Evolutionary conservation across 2,329 filamentous ascomycete genomes (phyloP), one percentile per base, ranked within the genome.

Genomic region (Tolypocladium sp.): DNA sequence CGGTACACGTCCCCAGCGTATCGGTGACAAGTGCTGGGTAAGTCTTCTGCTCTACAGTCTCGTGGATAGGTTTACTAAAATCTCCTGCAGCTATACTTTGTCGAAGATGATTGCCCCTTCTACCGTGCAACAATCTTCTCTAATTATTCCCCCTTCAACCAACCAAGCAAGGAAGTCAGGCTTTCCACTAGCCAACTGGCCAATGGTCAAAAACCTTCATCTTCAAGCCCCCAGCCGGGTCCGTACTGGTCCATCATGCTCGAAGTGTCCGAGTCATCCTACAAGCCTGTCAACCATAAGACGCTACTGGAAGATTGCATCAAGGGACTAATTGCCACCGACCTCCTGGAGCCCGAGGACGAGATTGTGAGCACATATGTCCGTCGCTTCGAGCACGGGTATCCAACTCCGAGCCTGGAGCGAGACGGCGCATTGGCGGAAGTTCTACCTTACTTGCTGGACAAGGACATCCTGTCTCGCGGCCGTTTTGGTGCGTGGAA

Each of bases 171-270:
- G 61, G 86, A 88, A 60, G 87, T 82, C 72, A 94, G 96, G 82
- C 86, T 99, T 58, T 85, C 92, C 41, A 97, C 94, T 25, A 79
- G 91, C 67, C 89, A 92, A 74, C 82, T 92, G 46, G 94, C 89
- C 60, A 83, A 97, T 69, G 94, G 94, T 74, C 89, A 86, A 76
- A 91, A 91, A 79, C 84, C 80, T 62, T 90, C 85, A 67, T 81
- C 80, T 55, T 27, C 42, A 17, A 86, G 89, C 70, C 77, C 91
- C 61, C 83, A 93, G 81, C 85, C 89, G 70, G 94, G 94, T 37
- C 94, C 94, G 46, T 99, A 99, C 86, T 99, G 94, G 94, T 97
- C 92, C 64, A 94, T 99, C 82, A 99, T 99, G 94, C 81, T 99
- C 68, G 94, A 99, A 78, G 89, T 97, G 62, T 97, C 94, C 37